Evolutionary conservation across 2,329 filamentous ascomycete species (phyloP).

Genomic region (Monilinia vaccinii-corymbosi): DNA sequence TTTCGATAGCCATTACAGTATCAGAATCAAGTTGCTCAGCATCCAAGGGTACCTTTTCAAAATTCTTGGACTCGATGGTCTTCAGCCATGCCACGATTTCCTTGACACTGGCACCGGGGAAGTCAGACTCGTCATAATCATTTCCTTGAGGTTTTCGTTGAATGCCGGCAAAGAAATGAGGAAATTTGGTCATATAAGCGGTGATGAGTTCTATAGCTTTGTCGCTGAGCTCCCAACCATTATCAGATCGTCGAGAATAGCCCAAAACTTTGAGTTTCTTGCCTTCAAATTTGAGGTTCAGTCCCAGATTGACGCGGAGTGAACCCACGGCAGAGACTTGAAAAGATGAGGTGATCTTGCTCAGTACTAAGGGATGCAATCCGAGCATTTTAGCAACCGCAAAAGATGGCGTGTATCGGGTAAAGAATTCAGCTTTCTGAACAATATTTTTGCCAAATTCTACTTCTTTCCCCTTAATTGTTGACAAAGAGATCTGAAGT

Average conservation of each 20-base stretch:
- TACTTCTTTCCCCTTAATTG: slow-evolving; percentile 61
- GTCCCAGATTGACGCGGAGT: slow-evolving; percentile 71
- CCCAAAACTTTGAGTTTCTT: slow-evolving; percentile 94
- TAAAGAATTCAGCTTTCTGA: slow-evolving; percentile 55
- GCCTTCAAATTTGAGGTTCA: slow-evolving; percentile 95
- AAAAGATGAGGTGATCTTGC: slow-evolving; percentile 94
- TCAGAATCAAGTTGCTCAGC: slow-evolving; percentile 93
- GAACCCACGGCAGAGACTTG: slow-evolving; percentile 73
- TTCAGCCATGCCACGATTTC: slow-evolving; percentile 94
- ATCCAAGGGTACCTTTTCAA: slow-evolving; percentile 92
- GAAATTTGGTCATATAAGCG: slow-evolving; percentile 88
- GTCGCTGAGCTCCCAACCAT: slow-evolving; percentile 92
- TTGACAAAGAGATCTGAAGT: slow-evolving; percentile 69
- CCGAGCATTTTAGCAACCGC: slow-evolving; percentile 75
- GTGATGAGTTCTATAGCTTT: slow-evolving; percentile 73
- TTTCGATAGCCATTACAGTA: slow-evolving; percentile 72
- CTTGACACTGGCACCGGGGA: slow-evolving; percentile 78
- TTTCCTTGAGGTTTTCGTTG: slow-evolving; percentile 78
- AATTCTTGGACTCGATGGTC: slow-evolving; percentile 78
- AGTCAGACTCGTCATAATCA: slow-evolving; percentile 74
- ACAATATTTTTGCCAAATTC: slow-evolving; percentile 77
- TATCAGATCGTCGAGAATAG: slow-evolving; percentile 77
- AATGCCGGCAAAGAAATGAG: slow-evolving; percentile 88
- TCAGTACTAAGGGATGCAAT: slow-evolving; percentile 78
- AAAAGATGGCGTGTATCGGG: slow-evolving; percentile 77